Conservation (phyloP, 306 rosid species). For the Neltuma alba region DNA sequence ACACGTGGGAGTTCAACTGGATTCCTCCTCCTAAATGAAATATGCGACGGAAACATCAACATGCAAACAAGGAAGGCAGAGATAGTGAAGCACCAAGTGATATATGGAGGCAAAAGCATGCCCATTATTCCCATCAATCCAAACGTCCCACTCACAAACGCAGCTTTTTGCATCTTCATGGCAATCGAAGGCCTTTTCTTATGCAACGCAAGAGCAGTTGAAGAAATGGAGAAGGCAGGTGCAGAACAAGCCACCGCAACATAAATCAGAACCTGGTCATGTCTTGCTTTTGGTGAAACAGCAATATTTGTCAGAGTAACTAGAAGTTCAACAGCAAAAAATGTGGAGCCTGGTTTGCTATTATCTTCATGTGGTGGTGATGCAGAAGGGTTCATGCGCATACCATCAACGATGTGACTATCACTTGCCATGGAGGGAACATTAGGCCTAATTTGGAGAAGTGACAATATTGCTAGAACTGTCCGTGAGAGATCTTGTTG, state of each 20-base stretch:
- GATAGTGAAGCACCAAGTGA: no score
- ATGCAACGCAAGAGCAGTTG: no score
- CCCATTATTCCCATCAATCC: constrained; percentile 3
- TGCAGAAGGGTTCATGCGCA: no score
- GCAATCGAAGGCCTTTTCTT: not conserved
- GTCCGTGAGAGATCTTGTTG: not conserved
- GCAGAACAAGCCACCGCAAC: not conserved
- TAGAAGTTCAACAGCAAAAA: not conserved
- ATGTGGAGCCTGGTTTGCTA: not conserved
- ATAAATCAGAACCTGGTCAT: not conserved
- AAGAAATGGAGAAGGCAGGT: no score
- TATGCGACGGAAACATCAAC: no score
- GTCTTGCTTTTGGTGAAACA: not conserved
- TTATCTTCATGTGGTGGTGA: no score
- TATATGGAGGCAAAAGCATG: no score
- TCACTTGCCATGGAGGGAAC: no score
- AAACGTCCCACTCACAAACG: not conserved
- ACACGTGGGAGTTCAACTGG: no score
- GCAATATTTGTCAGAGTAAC: not conserved
- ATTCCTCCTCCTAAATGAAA: no score
- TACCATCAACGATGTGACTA: no score
- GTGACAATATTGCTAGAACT: not conserved
- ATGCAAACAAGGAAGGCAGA: no score
- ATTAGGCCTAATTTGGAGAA: not conserved
- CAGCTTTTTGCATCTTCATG: not conserved